A percentile compares a stretch with the other conserved stretches of the same genome.
Evolutionary conservation across 108 stramenopile genomes (phyloP).

Genomic region (Pseudonitzschia multiseries): DNA sequence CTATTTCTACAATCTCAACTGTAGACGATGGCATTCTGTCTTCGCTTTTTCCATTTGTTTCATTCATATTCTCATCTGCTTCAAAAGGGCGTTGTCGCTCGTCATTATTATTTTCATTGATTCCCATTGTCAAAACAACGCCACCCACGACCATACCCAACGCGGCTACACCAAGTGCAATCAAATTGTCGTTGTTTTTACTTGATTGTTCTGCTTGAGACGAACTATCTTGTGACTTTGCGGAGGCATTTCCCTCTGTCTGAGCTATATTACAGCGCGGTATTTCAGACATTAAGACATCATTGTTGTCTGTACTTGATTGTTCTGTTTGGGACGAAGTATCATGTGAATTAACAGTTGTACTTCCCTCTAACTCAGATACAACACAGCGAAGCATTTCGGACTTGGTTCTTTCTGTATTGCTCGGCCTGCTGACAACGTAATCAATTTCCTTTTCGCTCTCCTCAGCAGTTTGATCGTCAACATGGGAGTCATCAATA

Average conservation of each 20-base stretch:
- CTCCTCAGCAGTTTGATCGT: background rate
- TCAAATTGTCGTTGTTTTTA: slow-evolving; percentile 9
- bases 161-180: slow-evolving; percentile 24
- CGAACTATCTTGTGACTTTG: background rate
- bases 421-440: background rate
- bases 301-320: background rate
- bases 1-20: slow-evolving; percentile 30
- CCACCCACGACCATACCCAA: slow-evolving; percentile 29
- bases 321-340: background rate
- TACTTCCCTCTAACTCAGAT: background rate
- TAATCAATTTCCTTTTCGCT: background rate
- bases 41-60: background rate
- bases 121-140: slow-evolving; percentile 11
- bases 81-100: background rate
- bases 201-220: background rate
- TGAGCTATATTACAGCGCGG: background rate
- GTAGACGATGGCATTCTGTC: slow-evolving; percentile 10
- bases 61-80: background rate
- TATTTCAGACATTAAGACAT: background rate
- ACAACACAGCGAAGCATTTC: too few relatives aligned
- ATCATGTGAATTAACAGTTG: background rate
- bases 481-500: background rate
- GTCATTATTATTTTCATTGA: background rate
- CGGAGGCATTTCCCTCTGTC: background rate
- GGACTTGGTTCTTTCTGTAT: background rate